Evolutionary conservation across 2,329 filamentous ascomycete species (phyloP).

Genomic region (Colletotrichum aenigma): DNA sequence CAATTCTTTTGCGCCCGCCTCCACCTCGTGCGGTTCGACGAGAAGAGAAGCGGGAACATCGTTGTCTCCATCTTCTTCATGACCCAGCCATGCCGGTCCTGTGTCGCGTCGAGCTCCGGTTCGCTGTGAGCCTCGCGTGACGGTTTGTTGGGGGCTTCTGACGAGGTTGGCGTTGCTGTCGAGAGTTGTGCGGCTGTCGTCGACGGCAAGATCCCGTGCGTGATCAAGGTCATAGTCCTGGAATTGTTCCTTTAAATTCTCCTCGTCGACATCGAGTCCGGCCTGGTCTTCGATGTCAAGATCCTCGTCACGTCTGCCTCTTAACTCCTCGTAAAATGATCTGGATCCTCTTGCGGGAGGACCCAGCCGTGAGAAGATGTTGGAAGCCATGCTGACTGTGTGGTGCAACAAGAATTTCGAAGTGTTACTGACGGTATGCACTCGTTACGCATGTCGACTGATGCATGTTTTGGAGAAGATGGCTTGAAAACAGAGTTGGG

Average conservation of each 20-base stretch:
- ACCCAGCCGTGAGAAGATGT: slow-evolving; percentile 51
- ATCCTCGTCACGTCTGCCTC: slow-evolving; percentile 40
- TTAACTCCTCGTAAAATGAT: slow-evolving; percentile 57
- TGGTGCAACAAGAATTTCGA: not conserved
- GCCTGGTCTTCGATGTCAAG: slow-evolving; percentile 45
- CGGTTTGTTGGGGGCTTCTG: slow-evolving; percentile 3
- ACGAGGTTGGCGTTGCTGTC: slow-evolving; percentile 34
- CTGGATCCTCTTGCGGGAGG: slow-evolving; percentile 35
- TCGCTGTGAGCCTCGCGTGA: not conserved
- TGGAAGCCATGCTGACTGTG: slow-evolving; percentile 46
- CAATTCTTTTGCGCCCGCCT: not conserved
- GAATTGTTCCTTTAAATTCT: slow-evolving; percentile 57
- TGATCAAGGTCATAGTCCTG: slow-evolving; percentile 53
- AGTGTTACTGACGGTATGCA: not conserved
- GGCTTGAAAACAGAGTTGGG: not conserved
- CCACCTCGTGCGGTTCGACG: slow-evolving; percentile 52
- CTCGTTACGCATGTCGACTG: not conserved
- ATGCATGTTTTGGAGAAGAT: not conserved
- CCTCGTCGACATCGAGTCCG: slow-evolving; percentile 53
- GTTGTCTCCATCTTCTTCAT: slow-evolving; percentile 59
- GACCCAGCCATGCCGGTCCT: slow-evolving; percentile 30
- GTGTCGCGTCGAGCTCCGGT: slow-evolving; percentile 14
- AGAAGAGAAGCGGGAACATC: slow-evolving; percentile 69
- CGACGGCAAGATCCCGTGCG: slow-evolving; percentile 43
- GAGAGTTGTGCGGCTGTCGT: slow-evolving; percentile 50